These are phyloP conservation scores for Tricholoma saponaceum DNA, from an alignment of 768 basidiomycete genomes.

Conservation along the genomic window DNA sequence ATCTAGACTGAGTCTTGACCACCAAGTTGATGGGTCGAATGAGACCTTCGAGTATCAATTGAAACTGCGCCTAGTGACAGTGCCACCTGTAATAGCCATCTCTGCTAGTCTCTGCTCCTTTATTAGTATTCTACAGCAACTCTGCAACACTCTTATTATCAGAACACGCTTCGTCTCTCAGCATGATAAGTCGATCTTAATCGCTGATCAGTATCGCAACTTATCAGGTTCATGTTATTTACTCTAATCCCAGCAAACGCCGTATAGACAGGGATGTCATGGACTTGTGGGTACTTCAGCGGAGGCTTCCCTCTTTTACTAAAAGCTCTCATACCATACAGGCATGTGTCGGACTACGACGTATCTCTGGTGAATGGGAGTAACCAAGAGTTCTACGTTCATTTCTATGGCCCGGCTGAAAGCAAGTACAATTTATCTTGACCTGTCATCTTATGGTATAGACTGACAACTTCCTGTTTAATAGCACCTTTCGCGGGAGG, in stretches of 20 bases:
- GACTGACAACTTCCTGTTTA: slow-evolving; percentile 3
- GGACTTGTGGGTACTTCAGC: slow-evolving; percentile 72
- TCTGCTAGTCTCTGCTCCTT: neutral
- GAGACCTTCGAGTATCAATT: neutral
- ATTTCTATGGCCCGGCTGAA: slow-evolving; percentile 90
- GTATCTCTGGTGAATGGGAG: slow-evolving; percentile 96
- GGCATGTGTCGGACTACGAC: slow-evolving; percentile 98
- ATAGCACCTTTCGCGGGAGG: slow-evolving; percentile 96
- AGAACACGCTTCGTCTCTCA: slow-evolving; percentile 2
- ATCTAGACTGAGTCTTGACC: too few species aligned
- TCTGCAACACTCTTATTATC: neutral
- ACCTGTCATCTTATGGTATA: neutral
- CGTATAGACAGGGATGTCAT: slow-evolving; percentile 99
- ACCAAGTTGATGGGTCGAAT: neutral
- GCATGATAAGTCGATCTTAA: slow-evolving; percentile 56
- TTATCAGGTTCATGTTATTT: slow-evolving; percentile 19
- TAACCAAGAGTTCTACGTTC: slow-evolving; percentile 99
- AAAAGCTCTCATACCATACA: slow-evolving; percentile 27
- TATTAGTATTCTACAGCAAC: neutral
- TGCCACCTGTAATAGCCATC: neutral
- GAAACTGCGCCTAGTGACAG: slow-evolving; percentile 1
- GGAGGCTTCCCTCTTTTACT: slow-evolving; percentile 4
- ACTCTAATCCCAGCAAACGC: slow-evolving; percentile 84
- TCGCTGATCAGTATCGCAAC: neutral
- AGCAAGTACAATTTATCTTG: slow-evolving; percentile 52